Base-by-base conservation (phyloP, 768 basidiomycete species). In the Hypholoma fasciculare region DNA sequence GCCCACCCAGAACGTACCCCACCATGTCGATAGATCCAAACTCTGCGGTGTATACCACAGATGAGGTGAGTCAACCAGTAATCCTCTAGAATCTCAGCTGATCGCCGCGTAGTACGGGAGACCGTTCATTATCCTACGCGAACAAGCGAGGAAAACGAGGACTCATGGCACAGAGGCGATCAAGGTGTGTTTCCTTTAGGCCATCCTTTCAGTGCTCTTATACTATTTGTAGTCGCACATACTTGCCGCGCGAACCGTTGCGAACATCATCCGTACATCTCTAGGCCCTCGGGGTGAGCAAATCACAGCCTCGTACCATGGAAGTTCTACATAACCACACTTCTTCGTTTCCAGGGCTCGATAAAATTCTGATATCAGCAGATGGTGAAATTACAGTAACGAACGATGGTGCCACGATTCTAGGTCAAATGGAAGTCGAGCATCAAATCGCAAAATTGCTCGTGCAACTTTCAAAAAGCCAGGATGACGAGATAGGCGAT, bases 311-410 rank as follows among this genome's bases (percentile, higher is more conserved):
- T 20, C 34, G 9, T 34, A 23, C 7, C 20, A 13, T 50, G 49
- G 34, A 52, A 46, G n/a, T 17, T 17, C 7, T 36, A 30, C 14
- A 53, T 39, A n/a, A 46, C 20, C 3, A 6, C 42, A 17, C 13
- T 50, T 40, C 36, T 42, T 38, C 23, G 14, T 57, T 49, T 64
- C 12, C 61, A 96, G 94, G 96, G 44, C 84, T 98, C 49, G 93
- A 95, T 80, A 95, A 95, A 83, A 94, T 95, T 67, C 83, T 95
- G 65, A 94, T 95, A 64, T 94, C 92, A 27, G 89, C 96, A 19
- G 97, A 98, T 78, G 97, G 97, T 49, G 97, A 99, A 67, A 98
- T 99, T 68, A 98, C 96, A 34, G 96, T 98, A 38, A 98, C 97
- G 13, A 99, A 99, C 75, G 97, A 99, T 74, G 97, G 97, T 50